Evolutionary conservation across 2,329 filamentous ascomycete genomes (phyloP).

Genomic region (Lizonia empirigonia): DNA sequence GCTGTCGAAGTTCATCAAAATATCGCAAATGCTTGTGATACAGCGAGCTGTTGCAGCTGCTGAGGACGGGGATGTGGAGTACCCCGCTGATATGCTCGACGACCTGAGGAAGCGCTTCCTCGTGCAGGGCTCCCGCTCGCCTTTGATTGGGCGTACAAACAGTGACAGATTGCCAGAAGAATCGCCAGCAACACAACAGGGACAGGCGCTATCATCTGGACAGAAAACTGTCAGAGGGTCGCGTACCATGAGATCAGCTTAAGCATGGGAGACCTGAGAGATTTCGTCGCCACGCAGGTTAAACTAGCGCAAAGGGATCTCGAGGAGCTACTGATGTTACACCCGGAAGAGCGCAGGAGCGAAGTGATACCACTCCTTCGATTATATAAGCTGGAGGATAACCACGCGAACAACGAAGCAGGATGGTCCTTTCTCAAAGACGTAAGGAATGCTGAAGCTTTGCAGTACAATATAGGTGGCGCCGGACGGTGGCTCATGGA

Average conservation of each 20-base stretch:
- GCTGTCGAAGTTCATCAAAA: conserved; percentile 29
- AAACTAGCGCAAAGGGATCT: too few relatives aligned
- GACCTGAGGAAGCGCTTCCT: background rate
- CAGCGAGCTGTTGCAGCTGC: conserved; percentile 14
- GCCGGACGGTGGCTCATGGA: too few relatives aligned
- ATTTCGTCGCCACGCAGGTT: background rate
- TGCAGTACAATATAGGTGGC: too few relatives aligned
- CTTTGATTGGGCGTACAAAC: background rate
- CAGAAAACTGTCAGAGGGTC: background rate
- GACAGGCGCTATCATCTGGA: background rate
- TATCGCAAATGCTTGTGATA: conserved; percentile 27
- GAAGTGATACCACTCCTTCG: too few relatives aligned
- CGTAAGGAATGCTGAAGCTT: too few relatives aligned
- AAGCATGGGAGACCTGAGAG: background rate
- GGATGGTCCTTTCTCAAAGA: too few relatives aligned
- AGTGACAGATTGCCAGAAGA: background rate
- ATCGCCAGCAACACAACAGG: background rate
- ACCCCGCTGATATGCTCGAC: background rate
- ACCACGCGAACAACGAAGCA: too few relatives aligned
- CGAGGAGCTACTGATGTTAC: too few relatives aligned
- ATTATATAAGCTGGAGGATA: too few relatives aligned
- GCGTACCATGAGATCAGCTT: background rate
- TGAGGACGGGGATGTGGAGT: background rate
- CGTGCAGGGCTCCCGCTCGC: background rate
- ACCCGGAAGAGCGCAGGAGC: too few relatives aligned